Evolutionary conservation across 352 stramenopile species (phyloP).

Genomic region (Phytophthora citricola): DNA sequence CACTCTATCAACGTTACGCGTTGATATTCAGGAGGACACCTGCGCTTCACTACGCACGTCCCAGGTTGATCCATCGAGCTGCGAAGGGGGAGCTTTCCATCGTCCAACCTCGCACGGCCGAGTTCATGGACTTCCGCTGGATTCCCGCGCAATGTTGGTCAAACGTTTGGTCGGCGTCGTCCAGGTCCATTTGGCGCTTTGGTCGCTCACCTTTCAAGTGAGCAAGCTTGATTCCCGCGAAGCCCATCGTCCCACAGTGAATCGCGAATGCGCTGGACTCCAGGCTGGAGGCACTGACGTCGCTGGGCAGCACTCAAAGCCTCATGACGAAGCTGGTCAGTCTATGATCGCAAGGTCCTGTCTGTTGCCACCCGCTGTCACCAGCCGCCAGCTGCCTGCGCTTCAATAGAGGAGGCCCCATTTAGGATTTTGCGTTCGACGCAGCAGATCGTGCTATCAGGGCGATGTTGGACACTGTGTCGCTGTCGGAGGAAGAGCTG

Average conservation of each 20-base stretch:
- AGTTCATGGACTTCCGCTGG: slow-evolving; percentile 21
- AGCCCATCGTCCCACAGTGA: slow-evolving; percentile 34
- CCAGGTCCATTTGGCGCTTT: slow-evolving; percentile 5
- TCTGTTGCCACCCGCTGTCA: slow-evolving; percentile 36
- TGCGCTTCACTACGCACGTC: neutral
- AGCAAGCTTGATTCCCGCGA: slow-evolving; percentile 34
- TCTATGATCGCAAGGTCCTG: slow-evolving; percentile 35
- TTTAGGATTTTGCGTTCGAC: slow-evolving; percentile 37
- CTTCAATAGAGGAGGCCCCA: slow-evolving; percentile 37
- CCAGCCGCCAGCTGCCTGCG: slow-evolving; percentile 30
- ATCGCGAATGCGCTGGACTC: slow-evolving; percentile 9
- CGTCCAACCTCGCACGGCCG: slow-evolving; percentile 28
- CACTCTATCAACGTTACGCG: no score
- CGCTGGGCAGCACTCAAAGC: no score
- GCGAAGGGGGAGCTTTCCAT: slow-evolving; percentile 31
- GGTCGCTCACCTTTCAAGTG: slow-evolving; percentile 27
- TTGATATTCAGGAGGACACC: no score
- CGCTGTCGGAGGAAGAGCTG: slow-evolving; percentile 43
- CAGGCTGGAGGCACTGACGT: no score
- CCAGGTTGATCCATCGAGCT: slow-evolving; percentile 11
- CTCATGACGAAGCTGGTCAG: slow-evolving; percentile 17
- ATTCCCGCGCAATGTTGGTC: neutral
- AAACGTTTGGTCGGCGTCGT: slow-evolving; percentile 2
- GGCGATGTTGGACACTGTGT: slow-evolving; percentile 29
- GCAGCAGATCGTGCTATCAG: slow-evolving; percentile 10